Percentiles rank a stretch among this genome's conserved stretches.
Evolutionary conservation across 2,329 filamentous ascomycete genomes (phyloP).

Genomic region (Paecilomyces niveus): DNA sequence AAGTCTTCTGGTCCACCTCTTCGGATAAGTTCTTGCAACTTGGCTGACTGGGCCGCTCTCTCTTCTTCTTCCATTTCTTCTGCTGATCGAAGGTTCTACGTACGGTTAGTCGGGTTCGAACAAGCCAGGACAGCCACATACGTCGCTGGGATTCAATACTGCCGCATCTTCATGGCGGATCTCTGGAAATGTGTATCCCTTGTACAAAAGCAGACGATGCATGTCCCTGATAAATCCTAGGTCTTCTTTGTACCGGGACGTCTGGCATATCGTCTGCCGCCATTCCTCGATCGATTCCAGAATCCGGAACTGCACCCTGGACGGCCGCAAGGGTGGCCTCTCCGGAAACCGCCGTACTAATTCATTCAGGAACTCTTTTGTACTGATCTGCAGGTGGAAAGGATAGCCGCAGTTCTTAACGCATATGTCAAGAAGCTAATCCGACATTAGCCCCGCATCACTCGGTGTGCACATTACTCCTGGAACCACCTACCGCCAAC

Average conservation of each 20-base stretch:
- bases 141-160: slow-evolving; percentile 92
- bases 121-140: slow-evolving; percentile 43
- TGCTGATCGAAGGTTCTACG: slow-evolving; percentile 82
- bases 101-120: slow-evolving; percentile 19
- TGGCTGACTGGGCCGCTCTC: slow-evolving; percentile 89
- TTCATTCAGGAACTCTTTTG: slow-evolving; percentile 98
- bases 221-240: slow-evolving; percentile 94
- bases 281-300: slow-evolving; percentile 97
- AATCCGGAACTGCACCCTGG: slow-evolving; percentile 84
- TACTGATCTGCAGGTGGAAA: slow-evolving; percentile 96
- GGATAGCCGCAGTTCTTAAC: slow-evolving; percentile 99
- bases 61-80: slow-evolving; percentile 99
- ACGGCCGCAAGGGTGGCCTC: slow-evolving; percentile 76
- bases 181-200: slow-evolving; percentile 93
- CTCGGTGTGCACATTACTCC: slow-evolving; percentile 5
- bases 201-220: slow-evolving; percentile 92
- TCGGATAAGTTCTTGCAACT: slow-evolving; percentile 92
- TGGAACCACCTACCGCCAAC: slow-evolving; percentile 49
- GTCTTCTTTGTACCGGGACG: slow-evolving; percentile 94
- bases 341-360: slow-evolving; percentile 94
- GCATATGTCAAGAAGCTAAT: slow-evolving; percentile 85
- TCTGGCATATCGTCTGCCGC: slow-evolving; percentile 96
- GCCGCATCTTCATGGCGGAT: slow-evolving; percentile 89
- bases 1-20: slow-evolving; percentile 86
- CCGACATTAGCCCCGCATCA: slow-evolving; percentile 10